Evolutionary conservation across 345 rosid species (phyloP).

Genomic region (Firmiana major): DNA sequence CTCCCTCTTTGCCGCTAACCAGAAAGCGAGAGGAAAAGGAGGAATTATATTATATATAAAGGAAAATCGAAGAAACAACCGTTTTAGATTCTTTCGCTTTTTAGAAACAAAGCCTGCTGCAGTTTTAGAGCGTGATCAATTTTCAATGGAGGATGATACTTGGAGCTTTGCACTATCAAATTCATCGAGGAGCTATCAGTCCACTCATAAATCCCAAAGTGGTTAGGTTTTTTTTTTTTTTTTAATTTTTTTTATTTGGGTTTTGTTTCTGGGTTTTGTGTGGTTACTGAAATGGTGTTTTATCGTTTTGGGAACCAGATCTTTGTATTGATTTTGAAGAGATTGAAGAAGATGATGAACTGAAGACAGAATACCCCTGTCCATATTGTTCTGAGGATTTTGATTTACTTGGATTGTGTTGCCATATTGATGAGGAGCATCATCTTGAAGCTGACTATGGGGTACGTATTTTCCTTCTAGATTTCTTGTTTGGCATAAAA

Average conservation of each 20-base stretch:
- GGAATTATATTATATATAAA: background rate
- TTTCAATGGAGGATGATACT: constrained; percentile 42
- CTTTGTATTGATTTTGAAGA: constrained; percentile 43
- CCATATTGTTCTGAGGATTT: constrained; percentile 66
- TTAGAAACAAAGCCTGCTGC: background rate
- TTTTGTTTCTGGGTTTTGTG: background rate
- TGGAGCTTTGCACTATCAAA: constrained; percentile 43
- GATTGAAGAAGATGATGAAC: constrained; percentile 47
- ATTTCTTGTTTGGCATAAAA: background rate
- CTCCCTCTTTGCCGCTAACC: background rate
- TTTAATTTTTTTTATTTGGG: background rate
- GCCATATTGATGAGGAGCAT: constrained; percentile 62
- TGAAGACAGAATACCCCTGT: constrained; percentile 49
- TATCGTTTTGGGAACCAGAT: constrained; percentile 25
- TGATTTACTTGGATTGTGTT: constrained; percentile 46
- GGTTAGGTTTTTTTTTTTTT: constrained; percentile 21
- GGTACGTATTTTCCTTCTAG: constrained; percentile 26
- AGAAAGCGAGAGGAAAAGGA: background rate
- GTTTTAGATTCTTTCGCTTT: constrained; percentile 7
- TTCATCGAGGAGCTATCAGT: constrained; percentile 38
- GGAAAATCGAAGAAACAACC: background rate
- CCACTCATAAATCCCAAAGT: constrained; percentile 35
- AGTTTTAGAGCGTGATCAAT: background rate
- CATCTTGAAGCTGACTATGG: constrained; percentile 53
- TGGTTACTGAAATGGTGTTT: background rate